phyloP scores from a whole-genome alignment of 129 eudicot species.

The sunflower (Helianthus annuus) region DNA sequence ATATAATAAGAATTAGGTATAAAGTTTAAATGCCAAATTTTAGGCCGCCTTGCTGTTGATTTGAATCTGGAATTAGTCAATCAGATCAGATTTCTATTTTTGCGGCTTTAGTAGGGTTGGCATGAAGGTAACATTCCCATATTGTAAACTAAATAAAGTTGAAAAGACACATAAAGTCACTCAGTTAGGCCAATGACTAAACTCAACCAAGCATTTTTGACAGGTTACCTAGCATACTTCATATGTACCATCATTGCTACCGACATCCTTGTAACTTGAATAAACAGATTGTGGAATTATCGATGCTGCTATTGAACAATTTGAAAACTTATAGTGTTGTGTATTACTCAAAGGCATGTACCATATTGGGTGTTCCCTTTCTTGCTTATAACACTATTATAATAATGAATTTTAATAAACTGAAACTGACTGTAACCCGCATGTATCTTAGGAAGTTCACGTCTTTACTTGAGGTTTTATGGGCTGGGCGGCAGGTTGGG shows the following conservation, averaged over 20 bases:
- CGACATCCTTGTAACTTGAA: slow-evolving; percentile 14
- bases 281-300: not conserved
- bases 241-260: slow-evolving; percentile 15
- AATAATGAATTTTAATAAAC: not conserved
- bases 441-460: not conserved
- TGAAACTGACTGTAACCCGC: not conserved
- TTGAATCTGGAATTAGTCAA: slow-evolving; percentile 11
- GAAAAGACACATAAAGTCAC: slow-evolving; percentile 18
- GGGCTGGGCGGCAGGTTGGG: not conserved
- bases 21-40: slow-evolving; percentile 19
- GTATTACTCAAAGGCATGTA: not conserved
- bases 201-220: slow-evolving; percentile 7
- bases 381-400: not conserved
- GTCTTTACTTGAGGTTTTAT: not conserved
- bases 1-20: slow-evolving; percentile 23
- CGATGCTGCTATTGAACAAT: slow-evolving; percentile 7
- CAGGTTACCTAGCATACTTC: slow-evolving; percentile 12
- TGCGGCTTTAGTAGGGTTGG: slow-evolving; percentile 17
- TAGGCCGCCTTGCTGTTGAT: slow-evolving; percentile 15
- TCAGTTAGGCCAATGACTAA: slow-evolving; percentile 7
- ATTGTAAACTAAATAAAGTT: slow-evolving; percentile 10
- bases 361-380: not conserved
- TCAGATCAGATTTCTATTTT: slow-evolving; percentile 7
- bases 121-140: not conserved
- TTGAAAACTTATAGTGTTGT: not conserved